These are phyloP conservation scores for Panellus pusillus DNA, from an alignment of 768 basidiomycete species.

Conservation along the genomic window DNA sequence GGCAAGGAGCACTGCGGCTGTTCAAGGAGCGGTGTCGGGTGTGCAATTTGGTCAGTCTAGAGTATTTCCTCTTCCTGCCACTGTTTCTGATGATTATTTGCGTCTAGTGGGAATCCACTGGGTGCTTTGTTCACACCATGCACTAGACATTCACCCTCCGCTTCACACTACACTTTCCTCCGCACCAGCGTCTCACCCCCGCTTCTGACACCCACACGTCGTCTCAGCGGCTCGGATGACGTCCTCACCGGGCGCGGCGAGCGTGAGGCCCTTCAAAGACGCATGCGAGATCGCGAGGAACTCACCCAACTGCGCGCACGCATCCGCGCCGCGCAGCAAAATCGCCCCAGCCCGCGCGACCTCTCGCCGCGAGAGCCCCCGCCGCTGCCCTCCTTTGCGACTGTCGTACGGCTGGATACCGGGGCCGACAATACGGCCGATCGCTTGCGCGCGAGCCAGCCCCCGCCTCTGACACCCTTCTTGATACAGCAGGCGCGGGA, in stretches of 20 bases:
- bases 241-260: not conserved
- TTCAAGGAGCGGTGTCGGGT: constrained; percentile 12
- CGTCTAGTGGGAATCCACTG: not conserved
- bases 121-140: constrained; percentile 12
- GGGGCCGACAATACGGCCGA: too few species aligned
- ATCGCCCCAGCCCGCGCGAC: not conserved
- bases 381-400: not conserved
- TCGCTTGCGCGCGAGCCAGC: too few species aligned
- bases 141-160: constrained; percentile 6
- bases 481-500: too few species aligned
- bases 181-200: constrained; percentile 17
- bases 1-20: constrained; percentile 18
- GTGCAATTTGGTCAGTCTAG: constrained; percentile 17
- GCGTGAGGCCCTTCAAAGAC: constrained; percentile 6
- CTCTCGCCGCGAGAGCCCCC: not conserved
- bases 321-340: constrained; percentile 3
- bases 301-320: constrained; percentile 10
- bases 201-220: constrained; percentile 3
- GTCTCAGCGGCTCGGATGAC: not conserved
- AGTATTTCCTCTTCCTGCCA: not conserved
- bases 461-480: too few species aligned
- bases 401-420: too few species aligned
- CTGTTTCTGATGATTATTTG: not conserved
- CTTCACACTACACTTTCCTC: constrained; percentile 19
- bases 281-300: constrained; percentile 15